A percentile compares a stretch with the other conserved stretches of the same genome.
These are phyloP conservation scores for Starmerella davenportii DNA, from an alignment of 805 yeast species.

Conservation along the genomic window DNA sequence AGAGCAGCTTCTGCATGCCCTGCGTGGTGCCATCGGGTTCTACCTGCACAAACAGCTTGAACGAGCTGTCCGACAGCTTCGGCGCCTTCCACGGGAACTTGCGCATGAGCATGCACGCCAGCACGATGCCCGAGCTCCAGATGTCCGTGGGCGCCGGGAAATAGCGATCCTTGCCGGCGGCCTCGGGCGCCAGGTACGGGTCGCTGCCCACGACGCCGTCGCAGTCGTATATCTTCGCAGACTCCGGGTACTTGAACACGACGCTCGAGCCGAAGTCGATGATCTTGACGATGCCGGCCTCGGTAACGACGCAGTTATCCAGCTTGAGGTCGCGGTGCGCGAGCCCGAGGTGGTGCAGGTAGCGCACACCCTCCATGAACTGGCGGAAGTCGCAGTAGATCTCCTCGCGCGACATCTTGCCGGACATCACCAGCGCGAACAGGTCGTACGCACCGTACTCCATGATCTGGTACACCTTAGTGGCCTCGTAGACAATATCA, in stretches of 20 bases:
- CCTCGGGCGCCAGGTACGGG: conserved; percentile 86
- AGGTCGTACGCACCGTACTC: conserved; percentile 86
- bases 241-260: conserved; percentile 75
- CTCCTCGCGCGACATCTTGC: conserved; percentile 65
- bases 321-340: conserved; percentile 84
- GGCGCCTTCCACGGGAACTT: conserved; percentile 95
- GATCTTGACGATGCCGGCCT: conserved; percentile 68
- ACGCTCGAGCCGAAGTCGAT: conserved; percentile 92
- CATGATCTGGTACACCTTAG: conserved; percentile 76
- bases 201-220: conserved; percentile 78
- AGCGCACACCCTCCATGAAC: conserved; percentile 60
- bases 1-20: conserved; percentile 55
- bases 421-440: conserved; percentile 87
- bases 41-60: conserved; percentile 48
- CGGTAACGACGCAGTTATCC: conserved; percentile 78
- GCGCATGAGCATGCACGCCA: conserved; percentile 79
- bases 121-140: conserved; percentile 83
- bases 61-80: conserved; percentile 59
- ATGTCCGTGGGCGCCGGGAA: conserved; percentile 88
- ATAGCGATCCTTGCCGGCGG: conserved; percentile 60
- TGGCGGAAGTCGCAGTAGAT: conserved; percentile 81
- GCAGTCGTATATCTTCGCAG: conserved; percentile 51
- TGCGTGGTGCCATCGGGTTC: conserved; percentile 15
- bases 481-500: conserved; percentile 78
- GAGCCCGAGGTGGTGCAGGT: conserved; percentile 61